Percentiles rank a stretch among this genome's conserved stretches.
Conservation (phyloP, 352 stramenopile species). For the Aphanomyces cochlioides region DNA sequence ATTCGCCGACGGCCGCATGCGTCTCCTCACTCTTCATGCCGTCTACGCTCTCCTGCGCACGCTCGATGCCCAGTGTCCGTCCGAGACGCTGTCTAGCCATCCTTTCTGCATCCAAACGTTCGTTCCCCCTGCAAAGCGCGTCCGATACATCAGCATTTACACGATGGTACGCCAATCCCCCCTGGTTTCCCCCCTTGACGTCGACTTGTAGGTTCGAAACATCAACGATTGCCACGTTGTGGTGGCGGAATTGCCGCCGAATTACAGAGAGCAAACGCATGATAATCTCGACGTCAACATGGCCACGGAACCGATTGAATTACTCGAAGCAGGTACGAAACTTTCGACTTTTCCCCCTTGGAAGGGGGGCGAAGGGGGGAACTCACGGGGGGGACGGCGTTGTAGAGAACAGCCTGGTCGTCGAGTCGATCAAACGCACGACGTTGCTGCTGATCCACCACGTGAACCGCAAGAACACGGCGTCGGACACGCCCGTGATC, state of each 20-base stretch:
- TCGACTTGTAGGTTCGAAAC: constrained; percentile 8
- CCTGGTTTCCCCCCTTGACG: neutral
- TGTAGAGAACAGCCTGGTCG: constrained; percentile 21
- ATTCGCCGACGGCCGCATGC: constrained; percentile 24
- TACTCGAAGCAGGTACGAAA: constrained; percentile 14
- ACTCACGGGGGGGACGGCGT: neutral
- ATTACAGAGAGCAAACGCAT: constrained; percentile 25
- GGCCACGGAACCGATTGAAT: constrained; percentile 21
- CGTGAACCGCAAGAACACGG: constrained; percentile 18
- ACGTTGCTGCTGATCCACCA: constrained; percentile 24
- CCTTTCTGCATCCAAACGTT: constrained; percentile 26
- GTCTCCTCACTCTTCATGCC: neutral
- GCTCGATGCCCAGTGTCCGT: neutral
- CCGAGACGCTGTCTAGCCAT: neutral
- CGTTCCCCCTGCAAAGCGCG: constrained; percentile 25
- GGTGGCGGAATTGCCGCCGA: constrained; percentile 17
- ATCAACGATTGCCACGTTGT: constrained; percentile 26
- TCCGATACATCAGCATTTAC: constrained; percentile 28
- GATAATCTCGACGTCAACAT: constrained; percentile 19
- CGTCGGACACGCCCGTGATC: constrained; percentile 20
- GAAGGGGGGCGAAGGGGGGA: neutral
- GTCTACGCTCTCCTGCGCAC: neutral
- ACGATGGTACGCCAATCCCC: constrained; percentile 10
- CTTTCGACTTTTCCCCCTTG: neutral
- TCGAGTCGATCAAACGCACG: constrained; percentile 23